Evolutionary conservation across 2,329 filamentous ascomycete species (phyloP).

Genomic region (Cordyceps cateniannulata): DNA sequence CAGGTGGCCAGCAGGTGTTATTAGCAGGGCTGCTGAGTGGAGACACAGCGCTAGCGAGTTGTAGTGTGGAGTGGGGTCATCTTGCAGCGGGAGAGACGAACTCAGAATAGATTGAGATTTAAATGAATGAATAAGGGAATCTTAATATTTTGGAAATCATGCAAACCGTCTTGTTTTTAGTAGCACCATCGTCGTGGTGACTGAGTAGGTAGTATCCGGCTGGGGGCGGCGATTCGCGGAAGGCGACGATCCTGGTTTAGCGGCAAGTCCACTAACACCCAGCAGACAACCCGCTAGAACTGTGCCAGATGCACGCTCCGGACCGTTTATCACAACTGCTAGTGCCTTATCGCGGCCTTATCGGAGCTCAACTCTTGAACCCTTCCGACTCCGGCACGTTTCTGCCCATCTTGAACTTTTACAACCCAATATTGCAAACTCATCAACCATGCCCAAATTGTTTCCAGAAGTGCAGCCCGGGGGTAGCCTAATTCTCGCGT

Average conservation of each 20-base stretch:
- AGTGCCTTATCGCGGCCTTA: constrained; percentile 16
- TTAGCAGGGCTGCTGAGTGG: not conserved
- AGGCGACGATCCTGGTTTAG: no score
- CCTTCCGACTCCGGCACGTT: constrained; percentile 4
- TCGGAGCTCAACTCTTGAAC: constrained; percentile 10
- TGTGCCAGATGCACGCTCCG: not conserved
- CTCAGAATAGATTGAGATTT: no score
- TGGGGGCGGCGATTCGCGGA: no score
- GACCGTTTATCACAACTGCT: not conserved
- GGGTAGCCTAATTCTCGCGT: constrained; percentile 88
- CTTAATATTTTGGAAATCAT: no score
- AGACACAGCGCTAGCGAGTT: not conserved
- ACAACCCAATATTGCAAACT: constrained; percentile 2
- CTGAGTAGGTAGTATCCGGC: no score
- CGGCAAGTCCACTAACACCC: not conserved
- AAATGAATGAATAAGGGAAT: no score
- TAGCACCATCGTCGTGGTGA: no score
- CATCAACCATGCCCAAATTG: constrained; percentile 30
- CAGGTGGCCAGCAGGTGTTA: not conserved
- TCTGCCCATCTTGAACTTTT: constrained; percentile 4
- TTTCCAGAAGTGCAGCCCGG: constrained; percentile 83
- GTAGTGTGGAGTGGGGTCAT: not conserved
- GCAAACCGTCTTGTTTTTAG: no score
- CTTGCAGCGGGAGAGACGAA: no score
- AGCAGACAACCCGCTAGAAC: not conserved